Evolutionary conservation across 805 yeast genomes (phyloP), one percentile per base, ranked within the genome.

Genomic region (Ogataea neopini): DNA sequence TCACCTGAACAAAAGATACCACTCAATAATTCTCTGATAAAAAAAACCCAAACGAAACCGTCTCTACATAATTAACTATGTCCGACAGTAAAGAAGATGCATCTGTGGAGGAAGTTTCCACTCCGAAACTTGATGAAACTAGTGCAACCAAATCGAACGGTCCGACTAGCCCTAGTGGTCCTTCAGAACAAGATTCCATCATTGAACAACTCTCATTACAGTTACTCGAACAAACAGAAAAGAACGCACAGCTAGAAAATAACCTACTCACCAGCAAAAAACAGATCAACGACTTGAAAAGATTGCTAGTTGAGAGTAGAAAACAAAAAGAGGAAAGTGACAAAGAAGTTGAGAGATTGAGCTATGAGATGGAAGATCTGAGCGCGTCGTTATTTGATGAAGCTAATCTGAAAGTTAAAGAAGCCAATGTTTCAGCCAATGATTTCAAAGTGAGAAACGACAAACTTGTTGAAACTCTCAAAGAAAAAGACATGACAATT

Each of bases 341-440:
- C 53, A 69, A 67, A 9, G 87, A 84, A 54, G 83, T 79, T 14
- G 71, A 76, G 39, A 74, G 76, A 48, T 67, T 88, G 43, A 79
- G 84, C 51, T 79, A 75, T 26, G 96, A 88, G 61, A 86, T 88
- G 30, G 94, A 87, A 60, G 96, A 88, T 33, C 67, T 88, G 40
- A 80, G 90, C 1, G 88, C 84, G 1, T 80, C 90, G 1, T 68
- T 88, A 26, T 88, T 88, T 61, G 85, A 80, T 52, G 94, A 89
- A 61, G 96, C 96, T 11, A 88, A 88, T 61, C 75, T 77, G 42
- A 87, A 88, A 88, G 96, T 88, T 6, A 80, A 85, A 41, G 80
- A 83, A 51, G 96, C 96, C 0, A 79, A 87, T 50, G 74, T 80
- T 44, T 86, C 84, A 47, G 77, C 83, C 4, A 75, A 83, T 59